phyloP scores from a whole-genome alignment of 345 rosid species.

The thale cress (Arabidopsis thaliana) region TAIR10.1 NC_003071.7:7963501-7964000 shows the following conservation, averaged over 20 bases:
- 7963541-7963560: too few relatives aligned
- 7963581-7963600: too few relatives aligned
- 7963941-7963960: slow-evolving; percentile 3
- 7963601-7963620: slow-evolving; percentile 23
- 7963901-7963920: neutral
- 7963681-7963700: too few relatives aligned
- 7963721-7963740: too few relatives aligned
- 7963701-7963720: too few relatives aligned
- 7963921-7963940: neutral
- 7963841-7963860: neutral
- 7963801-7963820: slow-evolving; percentile 27
- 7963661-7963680: slow-evolving; percentile 1
- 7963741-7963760: too few relatives aligned
- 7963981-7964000: slow-evolving; percentile 33
- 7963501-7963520: too few relatives aligned
- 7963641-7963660: slow-evolving; percentile 20
- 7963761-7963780: too few relatives aligned
- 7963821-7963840: slow-evolving; percentile 31
- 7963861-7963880: neutral
- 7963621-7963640: slow-evolving; percentile 38
- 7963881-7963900: slow-evolving; percentile 19
- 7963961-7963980: slow-evolving; percentile 38
- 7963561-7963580: too few relatives aligned
- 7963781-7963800: slow-evolving; percentile 1
- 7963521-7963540: too few relatives aligned